These are phyloP conservation scores for Phialocephala sp. DNA, from an alignment of 2,329 filamentous ascomycete species.

Conservation along the genomic window DNA sequence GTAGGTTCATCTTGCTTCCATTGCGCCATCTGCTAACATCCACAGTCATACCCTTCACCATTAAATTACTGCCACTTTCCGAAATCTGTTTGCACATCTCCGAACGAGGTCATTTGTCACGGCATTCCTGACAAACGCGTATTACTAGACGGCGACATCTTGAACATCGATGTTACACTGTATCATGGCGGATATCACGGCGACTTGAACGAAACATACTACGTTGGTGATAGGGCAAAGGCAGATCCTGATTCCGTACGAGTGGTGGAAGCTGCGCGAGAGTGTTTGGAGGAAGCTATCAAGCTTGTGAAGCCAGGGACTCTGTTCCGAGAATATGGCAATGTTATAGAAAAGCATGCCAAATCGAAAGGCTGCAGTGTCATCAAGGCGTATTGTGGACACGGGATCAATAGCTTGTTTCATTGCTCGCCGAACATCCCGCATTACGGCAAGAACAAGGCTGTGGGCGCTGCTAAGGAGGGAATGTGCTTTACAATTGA, in stretches of 20 bases:
- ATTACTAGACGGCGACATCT: slow-evolving; percentile 89
- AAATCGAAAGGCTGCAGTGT: slow-evolving; percentile 86
- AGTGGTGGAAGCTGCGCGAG: slow-evolving; percentile 87
- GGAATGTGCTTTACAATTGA: slow-evolving; percentile 99
- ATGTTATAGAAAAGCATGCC: slow-evolving; percentile 93
- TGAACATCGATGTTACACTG: slow-evolving; percentile 95
- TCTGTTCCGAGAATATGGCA: slow-evolving; percentile 90
- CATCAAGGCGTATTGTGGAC: slow-evolving; percentile 94
- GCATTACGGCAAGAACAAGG: slow-evolving; percentile 98
- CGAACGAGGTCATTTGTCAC: slow-evolving; percentile 98
- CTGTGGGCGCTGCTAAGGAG: slow-evolving; percentile 88
- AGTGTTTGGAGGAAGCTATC: slow-evolving; percentile 90
- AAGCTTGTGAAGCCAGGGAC: slow-evolving; percentile 91
- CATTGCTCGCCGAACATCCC: slow-evolving; percentile 93
- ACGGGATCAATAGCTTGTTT: slow-evolving; percentile 93
- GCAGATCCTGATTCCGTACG: slow-evolving; percentile 86
- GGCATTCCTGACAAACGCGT: slow-evolving; percentile 92
- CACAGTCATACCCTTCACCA: slow-evolving; percentile 89
- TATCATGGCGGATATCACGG: slow-evolving; percentile 96
- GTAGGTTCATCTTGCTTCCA: slow-evolving; percentile 58
- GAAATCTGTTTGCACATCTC: slow-evolving; percentile 95
- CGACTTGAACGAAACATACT: slow-evolving; percentile 98
- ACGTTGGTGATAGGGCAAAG: slow-evolving; percentile 87
- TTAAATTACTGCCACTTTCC: slow-evolving; percentile 96
- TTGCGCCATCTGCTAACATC: slow-evolving; percentile 28